Percentiles rank a stretch among this genome's conserved stretches.
Evolutionary conservation across 306 rosid genomes (phyloP).

Genomic region (Chamaecrista fasciculata): DNA sequence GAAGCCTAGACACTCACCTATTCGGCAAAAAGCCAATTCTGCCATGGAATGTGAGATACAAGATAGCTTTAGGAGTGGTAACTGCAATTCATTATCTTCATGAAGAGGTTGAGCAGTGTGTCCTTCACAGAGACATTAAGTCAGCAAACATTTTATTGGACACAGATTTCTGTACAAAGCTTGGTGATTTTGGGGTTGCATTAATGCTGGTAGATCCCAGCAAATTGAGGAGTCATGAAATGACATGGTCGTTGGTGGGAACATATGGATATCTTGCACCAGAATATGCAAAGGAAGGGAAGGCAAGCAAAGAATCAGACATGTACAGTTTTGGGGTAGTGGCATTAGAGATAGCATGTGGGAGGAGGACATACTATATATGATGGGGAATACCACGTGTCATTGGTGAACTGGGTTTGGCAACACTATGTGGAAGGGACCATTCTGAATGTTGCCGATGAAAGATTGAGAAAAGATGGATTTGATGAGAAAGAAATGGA

Average conservation of each 20-base stretch:
- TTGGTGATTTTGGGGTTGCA: constrained; percentile 46
- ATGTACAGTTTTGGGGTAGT: constrained; percentile 63
- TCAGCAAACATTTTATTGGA: constrained; percentile 58
- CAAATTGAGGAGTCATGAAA: too few relatives aligned
- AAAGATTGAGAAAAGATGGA: constrained; percentile 5
- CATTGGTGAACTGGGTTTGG: constrained; percentile 39
- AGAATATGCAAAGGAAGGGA: constrained; percentile 40
- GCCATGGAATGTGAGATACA: background rate
- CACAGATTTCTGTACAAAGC: constrained; percentile 48
- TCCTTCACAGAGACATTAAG: constrained; percentile 60
- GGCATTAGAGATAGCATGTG: constrained; percentile 64
- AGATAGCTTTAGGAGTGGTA: constrained; percentile 38
- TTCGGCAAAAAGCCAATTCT: constrained; percentile 19
- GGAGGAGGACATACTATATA: constrained; percentile 44
- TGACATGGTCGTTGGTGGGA: constrained; percentile 29
- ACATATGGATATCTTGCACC: constrained; percentile 55
- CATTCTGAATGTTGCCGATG: constrained; percentile 38
- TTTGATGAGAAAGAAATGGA: constrained; percentile 35
- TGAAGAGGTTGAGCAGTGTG: constrained; percentile 54
- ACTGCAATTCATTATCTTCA: constrained; percentile 58
- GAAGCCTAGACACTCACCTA: background rate
- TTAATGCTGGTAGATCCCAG: too few relatives aligned
- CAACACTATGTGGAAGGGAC: constrained; percentile 37
- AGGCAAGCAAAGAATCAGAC: constrained; percentile 55
- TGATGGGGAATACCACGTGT: constrained; percentile 40